These are phyloP conservation scores for Acacia confusa DNA, from an alignment of 306 rosid species.

Conservation along the genomic window DNA sequence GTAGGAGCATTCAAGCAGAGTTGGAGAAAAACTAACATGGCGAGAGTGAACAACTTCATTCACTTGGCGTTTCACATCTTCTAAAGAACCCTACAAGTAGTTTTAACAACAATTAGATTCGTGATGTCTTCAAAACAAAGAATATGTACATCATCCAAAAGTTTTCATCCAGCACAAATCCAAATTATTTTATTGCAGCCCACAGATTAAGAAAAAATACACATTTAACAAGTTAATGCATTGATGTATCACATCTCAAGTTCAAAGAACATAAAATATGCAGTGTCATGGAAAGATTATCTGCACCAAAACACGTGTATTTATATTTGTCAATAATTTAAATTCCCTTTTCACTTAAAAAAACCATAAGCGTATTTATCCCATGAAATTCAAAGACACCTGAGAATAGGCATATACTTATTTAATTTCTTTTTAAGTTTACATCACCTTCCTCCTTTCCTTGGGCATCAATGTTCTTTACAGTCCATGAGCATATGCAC, in stretches of 20 bases:
- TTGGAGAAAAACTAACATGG: constrained; percentile 65
- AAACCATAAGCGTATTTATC: too few relatives aligned
- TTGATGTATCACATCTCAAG: neutral
- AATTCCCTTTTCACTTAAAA: too few relatives aligned
- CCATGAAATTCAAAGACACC: too few relatives aligned
- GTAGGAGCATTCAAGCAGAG: constrained; percentile 17
- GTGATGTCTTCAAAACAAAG: too few relatives aligned
- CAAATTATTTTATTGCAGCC: constrained; percentile 11
- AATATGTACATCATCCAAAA: neutral
- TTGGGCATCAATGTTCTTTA: neutral
- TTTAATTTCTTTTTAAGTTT: neutral
- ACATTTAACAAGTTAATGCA: neutral
- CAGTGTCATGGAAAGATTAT: too few relatives aligned
- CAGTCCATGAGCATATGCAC: neutral
- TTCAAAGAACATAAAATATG: neutral
- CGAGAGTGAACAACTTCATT: constrained; percentile 96
- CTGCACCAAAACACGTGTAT: too few relatives aligned
- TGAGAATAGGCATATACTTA: neutral
- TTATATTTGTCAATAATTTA: too few relatives aligned
- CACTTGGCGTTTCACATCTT: constrained; percentile 87
- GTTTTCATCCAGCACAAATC: neutral
- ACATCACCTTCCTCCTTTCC: neutral
- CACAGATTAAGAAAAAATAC: neutral
- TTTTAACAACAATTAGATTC: too few relatives aligned
- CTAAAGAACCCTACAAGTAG: constrained; percentile 77